Evolutionary conservation across 106 monocot genomes (phyloP), one percentile per base, ranked within the genome.

Genomic region (Vanilla planifolia): DNA sequence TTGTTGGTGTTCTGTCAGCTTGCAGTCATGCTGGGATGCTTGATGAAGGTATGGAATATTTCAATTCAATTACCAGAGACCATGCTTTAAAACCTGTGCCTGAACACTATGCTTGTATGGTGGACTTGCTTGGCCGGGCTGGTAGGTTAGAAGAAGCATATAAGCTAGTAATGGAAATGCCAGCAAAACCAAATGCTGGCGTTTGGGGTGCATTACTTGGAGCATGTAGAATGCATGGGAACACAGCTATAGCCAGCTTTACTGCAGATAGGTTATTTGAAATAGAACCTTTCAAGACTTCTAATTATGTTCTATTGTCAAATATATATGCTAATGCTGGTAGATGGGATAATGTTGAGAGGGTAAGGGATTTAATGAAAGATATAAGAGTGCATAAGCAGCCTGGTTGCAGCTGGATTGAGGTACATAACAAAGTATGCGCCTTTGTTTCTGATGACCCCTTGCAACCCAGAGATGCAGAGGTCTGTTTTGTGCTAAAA

Each of bases 121-220:
- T 61, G 6, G 77, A 77, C 33, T 55, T 77, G 25, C 55, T 71
- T 3, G 61, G 77, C 15, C 43, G 77, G 52, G 65, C 77, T 47
- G 77, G 77, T 27, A 71, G 71, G 61, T 4, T 77, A 30, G 46
- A 40, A 14, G 60, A 65, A 61, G 71, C 77, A 16, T 71, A 44
- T 15, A 50, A 66, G 14, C 51, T 77, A 22, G 71, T 71, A 41
- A 52, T 26, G 11, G 33, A 32, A 43, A 71, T 77, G 77, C 60
- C 59, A 10, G 37, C 66, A 33, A n/a, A 77, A 44, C 34, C 65
- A 39, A 71, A 66, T 71, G 70, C 77, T 21, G 71, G 77, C n/a
- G 55, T 77, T 5, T 77, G 70, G 70, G 77, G 77, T 45, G 77
- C 77, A 19, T 39, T 77, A 27, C 77, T 77, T 59, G 77, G 71